A percentile compares a stretch with the other conserved stretches of the same genome.
Evolutionary conservation across 768 basidiomycete species (phyloP).

Genomic region (Psilocybe subaeruginosa): DNA sequence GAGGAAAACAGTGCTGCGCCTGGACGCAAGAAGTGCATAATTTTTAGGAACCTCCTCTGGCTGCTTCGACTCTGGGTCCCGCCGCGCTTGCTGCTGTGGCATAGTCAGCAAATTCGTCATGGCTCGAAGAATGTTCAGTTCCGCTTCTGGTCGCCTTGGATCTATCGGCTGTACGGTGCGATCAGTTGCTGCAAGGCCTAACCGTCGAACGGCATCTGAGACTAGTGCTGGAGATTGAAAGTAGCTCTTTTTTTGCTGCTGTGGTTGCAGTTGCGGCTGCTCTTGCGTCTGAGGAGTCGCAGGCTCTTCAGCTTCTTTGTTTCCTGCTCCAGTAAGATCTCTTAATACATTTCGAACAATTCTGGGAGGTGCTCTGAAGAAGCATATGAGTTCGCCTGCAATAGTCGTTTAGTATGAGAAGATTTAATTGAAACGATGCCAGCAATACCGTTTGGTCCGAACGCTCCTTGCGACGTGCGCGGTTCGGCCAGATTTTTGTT

Average conservation of each 20-base stretch:
- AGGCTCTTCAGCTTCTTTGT: conserved; percentile 29
- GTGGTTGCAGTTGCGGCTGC: conserved; percentile 21
- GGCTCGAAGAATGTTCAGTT: conserved; percentile 66
- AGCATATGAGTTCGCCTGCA: conserved; percentile 83
- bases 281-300: conserved; percentile 20
- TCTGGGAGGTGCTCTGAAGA: conserved; percentile 78
- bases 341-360: conserved; percentile 63
- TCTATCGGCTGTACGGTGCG: conserved; percentile 41
- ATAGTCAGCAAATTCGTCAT: conserved; percentile 78
- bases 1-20: conserved; percentile 64
- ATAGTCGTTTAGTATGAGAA: background rate
- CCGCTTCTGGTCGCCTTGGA: conserved; percentile 47
- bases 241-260: conserved; percentile 31
- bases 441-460: conserved; percentile 79
- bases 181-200: conserved; percentile 66
- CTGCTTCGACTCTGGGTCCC: conserved; percentile 42
- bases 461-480: conserved; percentile 84
- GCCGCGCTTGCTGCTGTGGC: conserved; percentile 46
- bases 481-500: conserved; percentile 85
- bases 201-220: conserved; percentile 72
- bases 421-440: background rate
- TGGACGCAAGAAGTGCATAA: conserved; percentile 39
- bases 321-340: conserved; percentile 51
- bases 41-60: conserved; percentile 42
- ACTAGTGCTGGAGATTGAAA: conserved; percentile 71